Evolutionary conservation across 2,329 filamentous ascomycete genomes (phyloP).

Genomic region (Calonectria pseudoreteaudii): DNA sequence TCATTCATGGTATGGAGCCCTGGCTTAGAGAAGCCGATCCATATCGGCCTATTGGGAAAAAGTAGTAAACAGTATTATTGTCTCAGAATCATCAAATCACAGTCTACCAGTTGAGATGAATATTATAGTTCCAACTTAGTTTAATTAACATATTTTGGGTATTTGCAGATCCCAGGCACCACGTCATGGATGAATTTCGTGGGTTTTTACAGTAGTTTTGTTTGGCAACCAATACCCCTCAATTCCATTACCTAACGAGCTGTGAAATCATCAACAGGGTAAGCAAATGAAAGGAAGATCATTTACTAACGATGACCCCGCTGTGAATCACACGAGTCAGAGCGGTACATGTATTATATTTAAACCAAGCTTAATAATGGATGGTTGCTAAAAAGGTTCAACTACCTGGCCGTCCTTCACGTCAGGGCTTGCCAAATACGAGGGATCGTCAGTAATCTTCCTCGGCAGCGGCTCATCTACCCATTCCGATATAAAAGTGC

Average conservation of each 20-base stretch:
- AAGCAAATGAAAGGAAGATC: background rate
- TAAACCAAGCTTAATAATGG: background rate
- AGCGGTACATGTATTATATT: background rate
- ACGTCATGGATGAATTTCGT: too few species aligned
- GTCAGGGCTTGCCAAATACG: background rate
- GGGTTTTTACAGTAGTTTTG: too few species aligned
- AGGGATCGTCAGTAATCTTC: background rate
- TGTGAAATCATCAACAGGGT: background rate
- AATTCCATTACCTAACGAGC: background rate
- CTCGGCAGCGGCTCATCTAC: background rate
- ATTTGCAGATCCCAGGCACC: too few species aligned
- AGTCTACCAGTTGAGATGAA: too few species aligned
- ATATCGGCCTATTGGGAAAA: too few species aligned
- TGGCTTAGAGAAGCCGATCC: too few species aligned
- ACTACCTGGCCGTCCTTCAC: background rate
- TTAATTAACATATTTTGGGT: too few species aligned
- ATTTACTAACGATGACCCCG: background rate
- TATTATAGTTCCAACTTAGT: too few species aligned
- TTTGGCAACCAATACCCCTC: background rate
- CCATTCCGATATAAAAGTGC: background rate
- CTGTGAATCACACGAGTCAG: background rate
- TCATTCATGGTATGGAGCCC: too few species aligned
- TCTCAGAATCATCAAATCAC: too few species aligned
- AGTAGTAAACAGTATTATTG: too few species aligned
- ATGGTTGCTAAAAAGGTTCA: background rate